Base-by-base conservation (phyloP, 371 early-diverging fungal species). In the Apophysomyces trapeziformis region DNA sequence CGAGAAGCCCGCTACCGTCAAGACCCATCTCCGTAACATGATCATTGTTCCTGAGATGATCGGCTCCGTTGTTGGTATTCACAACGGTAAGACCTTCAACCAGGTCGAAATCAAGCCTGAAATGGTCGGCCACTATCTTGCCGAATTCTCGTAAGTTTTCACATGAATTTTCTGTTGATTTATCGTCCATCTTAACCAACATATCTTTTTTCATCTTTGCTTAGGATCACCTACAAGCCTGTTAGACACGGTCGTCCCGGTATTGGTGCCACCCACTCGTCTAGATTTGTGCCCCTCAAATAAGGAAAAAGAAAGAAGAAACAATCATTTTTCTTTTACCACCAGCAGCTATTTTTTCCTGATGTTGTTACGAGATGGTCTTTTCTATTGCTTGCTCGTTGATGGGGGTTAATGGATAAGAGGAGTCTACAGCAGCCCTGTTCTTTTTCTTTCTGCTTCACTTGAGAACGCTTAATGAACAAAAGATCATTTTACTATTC, bases 61-160 rank as follows among this genome's bases (percentile, higher is more conserved):
- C 70, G 99, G 99, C 66, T 95, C 95, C 64, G 82, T 97, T 64
- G 88, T 99, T 77, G 99, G 98, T 79, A 89, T 99, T 74, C 97
- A 99, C 95, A 97, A 98, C 91, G 99, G 99, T 80, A 99, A 99
- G 94, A 92, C 91, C 77, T 99, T 98, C 91, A 97, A 96, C 92
- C 98, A 98, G 87, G 92, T 99, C 78, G 99, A 99, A 88, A 94
- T 99, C 88, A 98, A 95, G 90, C 96, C 99, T 72, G 99, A 99
- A 84, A 99, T 99, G 99, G 90, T 99, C 80, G 99, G 99, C 69
- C 96, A 93, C 92, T 96, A 96, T 87, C 90, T 99, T 54, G 99
- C 86, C 71, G 94, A 94, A 85, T 94, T 94, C 91, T 93, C 93
- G 68, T 72, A 68, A 72, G 71, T 68, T 11, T 14, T 11, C 26